A percentile compares a stretch with the other conserved stretches of the same genome.
These are phyloP conservation scores for Trametes gibbosa DNA, from an alignment of 768 basidiomycete genomes.

Conservation along the genomic window DNA sequence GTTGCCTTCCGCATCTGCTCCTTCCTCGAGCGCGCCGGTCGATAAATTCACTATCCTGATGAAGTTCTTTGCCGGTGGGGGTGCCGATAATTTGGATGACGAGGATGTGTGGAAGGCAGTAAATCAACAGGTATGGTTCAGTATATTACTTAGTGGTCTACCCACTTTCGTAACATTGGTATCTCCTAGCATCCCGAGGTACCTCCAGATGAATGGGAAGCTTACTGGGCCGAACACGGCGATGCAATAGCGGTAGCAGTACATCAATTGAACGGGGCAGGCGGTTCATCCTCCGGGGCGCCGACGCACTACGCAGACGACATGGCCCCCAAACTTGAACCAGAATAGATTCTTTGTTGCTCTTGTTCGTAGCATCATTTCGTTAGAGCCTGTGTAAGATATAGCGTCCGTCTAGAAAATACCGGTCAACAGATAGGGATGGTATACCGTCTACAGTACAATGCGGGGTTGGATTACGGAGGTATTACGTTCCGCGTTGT, in stretches of 20 bases:
- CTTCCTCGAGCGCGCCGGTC: conserved; percentile 39
- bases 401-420: too few relatives aligned
- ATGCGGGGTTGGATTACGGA: too few relatives aligned
- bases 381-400: not conserved
- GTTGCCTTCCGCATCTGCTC: not conserved
- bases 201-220: conserved; percentile 1
- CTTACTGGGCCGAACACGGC: not conserved
- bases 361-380: not conserved
- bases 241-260: not conserved
- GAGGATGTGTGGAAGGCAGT: conserved; percentile 53
- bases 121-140: conserved; percentile 38
- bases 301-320: not conserved
- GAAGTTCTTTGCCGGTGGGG: conserved; percentile 52
- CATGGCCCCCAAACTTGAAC: not conserved
- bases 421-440: too few relatives aligned
- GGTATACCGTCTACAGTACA: too few relatives aligned
- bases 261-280: not conserved
- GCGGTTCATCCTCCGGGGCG: not conserved
- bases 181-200: not conserved
- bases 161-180: not conserved
- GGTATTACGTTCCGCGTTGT: too few relatives aligned
- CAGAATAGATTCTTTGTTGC: not conserved
- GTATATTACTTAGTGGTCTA: not conserved
- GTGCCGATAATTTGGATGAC: conserved; percentile 46
- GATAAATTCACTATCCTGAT: conserved; percentile 38